These are phyloP conservation scores for Cutaneotrichosporon cutaneum DNA, from an alignment of 1,284 basidiomycete species.

Conservation along the genomic window DNA sequence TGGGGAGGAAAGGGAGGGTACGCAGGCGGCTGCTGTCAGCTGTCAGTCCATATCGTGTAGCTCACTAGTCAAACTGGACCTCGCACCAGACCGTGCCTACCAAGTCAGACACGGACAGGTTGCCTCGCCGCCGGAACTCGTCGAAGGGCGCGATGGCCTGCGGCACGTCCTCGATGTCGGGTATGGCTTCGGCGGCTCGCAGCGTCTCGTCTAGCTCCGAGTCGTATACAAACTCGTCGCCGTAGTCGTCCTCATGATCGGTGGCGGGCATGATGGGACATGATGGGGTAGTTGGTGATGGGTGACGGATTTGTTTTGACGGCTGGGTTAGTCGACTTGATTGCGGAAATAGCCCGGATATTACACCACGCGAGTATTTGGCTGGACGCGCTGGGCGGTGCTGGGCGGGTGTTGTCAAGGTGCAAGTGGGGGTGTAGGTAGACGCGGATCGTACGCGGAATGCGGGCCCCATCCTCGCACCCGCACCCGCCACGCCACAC, in stretches of 20 bases:
- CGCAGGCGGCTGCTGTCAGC: conserved; percentile 40
- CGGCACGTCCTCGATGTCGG: conserved; percentile 31
- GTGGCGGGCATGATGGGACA: conserved; percentile 6
- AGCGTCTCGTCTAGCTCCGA: conserved; percentile 34
- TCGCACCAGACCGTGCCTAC: conserved; percentile 58
- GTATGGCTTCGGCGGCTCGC: conserved; percentile 23
- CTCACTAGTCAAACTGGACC: conserved; percentile 52
- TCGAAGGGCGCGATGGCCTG: conserved; percentile 31
- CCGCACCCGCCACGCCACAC: no score
- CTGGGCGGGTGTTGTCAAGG: no score
- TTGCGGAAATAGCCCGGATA: neutral
- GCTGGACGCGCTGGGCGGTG: no score
- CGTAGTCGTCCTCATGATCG: conserved; percentile 31
- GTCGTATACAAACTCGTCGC: conserved; percentile 32
- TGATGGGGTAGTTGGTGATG: conserved; percentile 1
- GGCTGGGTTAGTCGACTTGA: neutral
- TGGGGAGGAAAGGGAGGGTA: conserved; percentile 58
- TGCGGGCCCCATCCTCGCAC: no score
- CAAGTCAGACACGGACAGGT: conserved; percentile 57
- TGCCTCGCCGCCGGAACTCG: conserved; percentile 43
- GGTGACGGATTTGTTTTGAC: conserved; percentile 12
- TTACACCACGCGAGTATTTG: no score
- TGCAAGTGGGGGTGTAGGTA: no score
- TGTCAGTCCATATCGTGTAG: neutral
- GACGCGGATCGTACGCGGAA: no score